phyloP scores from a whole-genome alignment of 1,139 yeast species.

The Debaryomycetaceae sp. region DNA sequence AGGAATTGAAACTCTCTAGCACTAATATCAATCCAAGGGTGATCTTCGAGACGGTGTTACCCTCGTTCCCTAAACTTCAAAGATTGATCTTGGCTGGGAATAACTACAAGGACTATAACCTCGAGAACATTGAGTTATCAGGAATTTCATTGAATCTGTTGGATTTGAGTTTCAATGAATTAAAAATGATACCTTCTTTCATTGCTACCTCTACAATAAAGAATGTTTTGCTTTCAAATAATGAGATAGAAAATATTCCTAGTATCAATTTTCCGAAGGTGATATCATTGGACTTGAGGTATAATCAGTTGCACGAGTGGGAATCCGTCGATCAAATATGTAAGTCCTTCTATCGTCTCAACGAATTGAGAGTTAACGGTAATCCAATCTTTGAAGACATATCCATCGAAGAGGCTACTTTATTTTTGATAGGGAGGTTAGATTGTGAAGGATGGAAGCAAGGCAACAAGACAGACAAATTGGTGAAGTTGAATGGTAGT shows the following conservation, averaged over 20 bases:
- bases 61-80: slow-evolving; percentile 41
- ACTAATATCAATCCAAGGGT: slow-evolving; percentile 23
- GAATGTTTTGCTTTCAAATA: slow-evolving; percentile 23
- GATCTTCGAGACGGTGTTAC: slow-evolving; percentile 22
- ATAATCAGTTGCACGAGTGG: slow-evolving; percentile 49
- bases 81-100: slow-evolving; percentile 51
- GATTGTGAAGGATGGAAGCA: slow-evolving; percentile 14
- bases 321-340: slow-evolving; percentile 38
- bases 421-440: slow-evolving; percentile 50
- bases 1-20: slow-evolving; percentile 25
- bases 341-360: slow-evolving; percentile 33
- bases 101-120: slow-evolving; percentile 22
- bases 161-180: slow-evolving; percentile 45
- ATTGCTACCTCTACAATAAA: slow-evolving; percentile 7
- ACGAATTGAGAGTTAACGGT: slow-evolving; percentile 43
- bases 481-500: slow-evolving; percentile 56
- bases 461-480: slow-evolving; percentile 6
- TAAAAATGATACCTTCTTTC: slow-evolving; percentile 29
- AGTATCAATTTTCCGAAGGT: slow-evolving; percentile 4
- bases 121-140: slow-evolving; percentile 8
- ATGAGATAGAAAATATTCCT: slow-evolving; percentile 13
- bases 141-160: slow-evolving; percentile 18
- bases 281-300: slow-evolving; percentile 41
- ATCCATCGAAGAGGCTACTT: slow-evolving; percentile 34
- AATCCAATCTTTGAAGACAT: slow-evolving; percentile 47